Conservation (phyloP, 805 yeast species). For the Teunomyces aglyptinius region DNA sequence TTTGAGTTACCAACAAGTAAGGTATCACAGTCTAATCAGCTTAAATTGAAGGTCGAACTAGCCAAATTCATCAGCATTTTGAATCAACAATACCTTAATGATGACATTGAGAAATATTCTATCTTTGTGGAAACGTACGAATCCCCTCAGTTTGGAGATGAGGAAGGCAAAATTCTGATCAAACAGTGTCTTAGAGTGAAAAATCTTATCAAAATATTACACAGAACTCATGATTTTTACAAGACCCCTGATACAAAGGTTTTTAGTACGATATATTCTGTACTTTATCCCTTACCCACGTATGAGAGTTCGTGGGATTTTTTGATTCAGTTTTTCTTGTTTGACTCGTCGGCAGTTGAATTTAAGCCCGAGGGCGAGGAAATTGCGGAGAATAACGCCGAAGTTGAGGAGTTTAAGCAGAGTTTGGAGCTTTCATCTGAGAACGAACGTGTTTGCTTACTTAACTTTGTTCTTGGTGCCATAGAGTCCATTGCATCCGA, state of each 20-base stretch:
- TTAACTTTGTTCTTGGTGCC: slow-evolving; percentile 43
- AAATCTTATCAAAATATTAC: slow-evolving; percentile 11
- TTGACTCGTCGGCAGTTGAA: slow-evolving; percentile 42
- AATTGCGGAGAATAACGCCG: slow-evolving; percentile 13
- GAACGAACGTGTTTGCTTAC: slow-evolving; percentile 22
- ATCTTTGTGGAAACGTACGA: slow-evolving; percentile 28
- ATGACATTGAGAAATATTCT: slow-evolving; percentile 33
- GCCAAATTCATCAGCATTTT: slow-evolving; percentile 52
- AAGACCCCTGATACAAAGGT: slow-evolving; percentile 8
- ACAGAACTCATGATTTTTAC: slow-evolving; percentile 1
- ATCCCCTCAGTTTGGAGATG: slow-evolving; percentile 23
- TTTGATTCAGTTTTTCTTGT: slow-evolving; percentile 39
- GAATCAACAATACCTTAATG: slow-evolving; percentile 39
- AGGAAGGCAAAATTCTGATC: slow-evolving; percentile 17
- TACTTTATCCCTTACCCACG: slow-evolving; percentile 26
- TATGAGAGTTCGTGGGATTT: slow-evolving; percentile 37
- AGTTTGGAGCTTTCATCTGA: slow-evolving; percentile 24
- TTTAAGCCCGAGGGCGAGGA: slow-evolving; percentile 14
- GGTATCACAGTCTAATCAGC: slow-evolving; percentile 14
- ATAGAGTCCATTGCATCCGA: slow-evolving; percentile 26
- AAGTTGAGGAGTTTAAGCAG: slow-evolving; percentile 29
- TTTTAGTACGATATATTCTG: slow-evolving; percentile 24
- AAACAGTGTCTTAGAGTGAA: slow-evolving; percentile 21
- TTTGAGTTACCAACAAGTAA: slow-evolving; percentile 34
- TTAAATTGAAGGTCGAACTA: slow-evolving; percentile 43